Conservation (phyloP, 106 monocot species). For the Cymbidium sinense region DNA sequence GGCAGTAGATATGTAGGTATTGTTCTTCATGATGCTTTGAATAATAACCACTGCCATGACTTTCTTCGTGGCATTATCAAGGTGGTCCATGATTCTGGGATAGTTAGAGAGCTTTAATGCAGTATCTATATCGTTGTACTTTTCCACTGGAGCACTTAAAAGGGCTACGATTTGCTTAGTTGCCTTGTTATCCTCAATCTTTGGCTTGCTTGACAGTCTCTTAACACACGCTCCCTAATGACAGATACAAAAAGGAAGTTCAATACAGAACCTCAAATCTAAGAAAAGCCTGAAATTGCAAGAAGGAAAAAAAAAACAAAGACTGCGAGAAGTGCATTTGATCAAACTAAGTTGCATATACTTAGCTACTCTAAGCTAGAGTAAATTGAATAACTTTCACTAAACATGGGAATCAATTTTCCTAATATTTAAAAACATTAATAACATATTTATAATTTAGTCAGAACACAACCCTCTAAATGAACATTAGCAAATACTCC, state of each 20-base stretch:
- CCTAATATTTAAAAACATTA: too few species aligned
- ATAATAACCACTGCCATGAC: constrained; percentile 98
- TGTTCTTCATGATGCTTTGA: constrained; percentile 99
- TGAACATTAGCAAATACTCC: background rate
- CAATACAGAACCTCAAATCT: background rate
- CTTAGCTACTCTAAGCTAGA: too few species aligned
- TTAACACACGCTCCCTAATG: constrained; percentile 86
- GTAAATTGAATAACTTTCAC: too few species aligned
- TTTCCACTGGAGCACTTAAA: constrained; percentile 93
- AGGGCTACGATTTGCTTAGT: constrained; percentile 98
- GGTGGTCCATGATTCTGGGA: constrained; percentile 93
- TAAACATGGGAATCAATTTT: too few species aligned
- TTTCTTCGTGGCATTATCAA: constrained; percentile 88
- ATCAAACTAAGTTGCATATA: background rate
- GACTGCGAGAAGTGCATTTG: background rate
- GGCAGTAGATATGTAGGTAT: constrained; percentile 68
- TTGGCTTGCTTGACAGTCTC: constrained; percentile 89
- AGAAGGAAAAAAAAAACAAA: background rate
- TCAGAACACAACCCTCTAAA: background rate
- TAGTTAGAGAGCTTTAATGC: constrained; percentile 94
- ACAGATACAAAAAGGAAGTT: constrained; percentile 4
- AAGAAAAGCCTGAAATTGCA: background rate
- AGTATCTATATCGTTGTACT: constrained; percentile 93
- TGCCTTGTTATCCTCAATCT: constrained; percentile 82
- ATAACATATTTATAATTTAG: background rate